Conservation (phyloP, 441 rosid species). For the Euphorbia corollata region DNA sequence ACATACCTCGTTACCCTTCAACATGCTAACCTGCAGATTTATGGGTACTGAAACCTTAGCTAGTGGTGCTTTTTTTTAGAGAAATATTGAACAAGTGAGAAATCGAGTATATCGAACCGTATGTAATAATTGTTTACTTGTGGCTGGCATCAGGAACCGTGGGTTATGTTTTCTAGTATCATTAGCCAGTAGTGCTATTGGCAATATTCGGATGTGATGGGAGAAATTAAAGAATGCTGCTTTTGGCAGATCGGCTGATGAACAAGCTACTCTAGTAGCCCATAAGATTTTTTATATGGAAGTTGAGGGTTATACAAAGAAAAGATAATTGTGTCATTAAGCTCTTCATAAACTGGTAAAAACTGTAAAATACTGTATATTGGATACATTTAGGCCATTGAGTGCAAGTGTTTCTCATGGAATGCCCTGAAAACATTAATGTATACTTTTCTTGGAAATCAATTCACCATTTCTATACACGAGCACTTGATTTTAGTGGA, state of each 20-base stretch:
- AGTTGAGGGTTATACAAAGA: not conserved
- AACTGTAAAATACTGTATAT: conserved; percentile 18
- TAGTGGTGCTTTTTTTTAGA: not conserved
- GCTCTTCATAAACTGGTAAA: conserved; percentile 12
- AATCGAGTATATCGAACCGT: not conserved
- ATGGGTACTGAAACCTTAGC: not conserved
- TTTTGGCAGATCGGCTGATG: conserved; percentile 9
- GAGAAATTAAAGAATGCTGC: conserved; percentile 8
- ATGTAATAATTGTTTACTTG: not conserved
- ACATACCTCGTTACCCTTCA: not conserved
- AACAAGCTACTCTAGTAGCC: conserved; percentile 7
- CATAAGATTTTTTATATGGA: not conserved
- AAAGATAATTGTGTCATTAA: conserved; percentile 5
- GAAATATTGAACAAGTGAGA: not conserved
- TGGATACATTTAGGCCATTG: not conserved
- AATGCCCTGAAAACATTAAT: conserved; percentile 2
- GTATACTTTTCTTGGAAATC: conserved; percentile 2
- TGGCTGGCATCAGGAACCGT: not conserved
- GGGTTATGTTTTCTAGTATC: not conserved
- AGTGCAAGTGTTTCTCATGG: conserved; percentile 2
- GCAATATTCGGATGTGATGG: conserved; percentile 18
- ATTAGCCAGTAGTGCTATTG: not conserved
- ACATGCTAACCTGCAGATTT: not conserved
- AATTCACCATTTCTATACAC: not conserved
- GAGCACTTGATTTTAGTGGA: not conserved